Conservation (phyloP, 805 yeast genomes). For the Yamadazyma sp. region DNA sequence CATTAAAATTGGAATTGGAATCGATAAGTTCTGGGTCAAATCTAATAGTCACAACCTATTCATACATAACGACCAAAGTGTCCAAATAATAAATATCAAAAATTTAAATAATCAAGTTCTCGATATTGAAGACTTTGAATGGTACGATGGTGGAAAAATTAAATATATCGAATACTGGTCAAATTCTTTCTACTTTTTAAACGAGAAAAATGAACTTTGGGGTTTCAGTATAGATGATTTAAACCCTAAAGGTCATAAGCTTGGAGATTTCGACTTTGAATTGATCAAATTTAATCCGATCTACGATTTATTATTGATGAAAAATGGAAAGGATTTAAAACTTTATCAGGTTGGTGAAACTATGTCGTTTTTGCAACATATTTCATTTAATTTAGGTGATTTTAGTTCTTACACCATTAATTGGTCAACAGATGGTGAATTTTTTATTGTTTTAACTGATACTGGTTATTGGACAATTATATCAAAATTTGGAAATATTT, state of each 20-base stretch:
- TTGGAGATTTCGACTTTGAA: slow-evolving; percentile 6
- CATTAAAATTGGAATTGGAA: slow-evolving; percentile 31
- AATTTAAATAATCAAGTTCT: slow-evolving; percentile 27
- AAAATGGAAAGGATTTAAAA: slow-evolving; percentile 7
- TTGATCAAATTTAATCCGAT: slow-evolving; percentile 22
- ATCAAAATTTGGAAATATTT: slow-evolving; percentile 32
- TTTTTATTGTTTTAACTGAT: slow-evolving; percentile 20
- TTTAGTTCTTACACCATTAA: not conserved
- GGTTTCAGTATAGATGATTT: slow-evolving; percentile 1
- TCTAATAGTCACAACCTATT: slow-evolving; percentile 38
- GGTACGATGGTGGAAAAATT: slow-evolving; percentile 24
- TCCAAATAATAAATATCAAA: slow-evolving; percentile 35
- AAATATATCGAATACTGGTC: slow-evolving; percentile 24
- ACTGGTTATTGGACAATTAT: slow-evolving; percentile 29
- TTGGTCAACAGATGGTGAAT: slow-evolving; percentile 40
- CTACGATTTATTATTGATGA: slow-evolving; percentile 16
- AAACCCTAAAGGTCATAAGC: slow-evolving; percentile 15
- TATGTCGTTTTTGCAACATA: slow-evolving; percentile 11
- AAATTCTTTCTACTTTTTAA: slow-evolving; percentile 27
- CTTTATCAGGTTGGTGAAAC: slow-evolving; percentile 3
- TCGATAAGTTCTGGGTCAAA: slow-evolving; percentile 33
- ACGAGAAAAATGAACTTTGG: slow-evolving; percentile 10
- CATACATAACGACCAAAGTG: slow-evolving; percentile 22
- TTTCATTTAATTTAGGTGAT: slow-evolving; percentile 4
- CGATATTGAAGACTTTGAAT: slow-evolving; percentile 22